Percentiles rank a stretch among this genome's conserved stretches.
Evolutionary conservation across 768 basidiomycete genomes (phyloP).

Genomic region (Tylopilus intermedius): DNA sequence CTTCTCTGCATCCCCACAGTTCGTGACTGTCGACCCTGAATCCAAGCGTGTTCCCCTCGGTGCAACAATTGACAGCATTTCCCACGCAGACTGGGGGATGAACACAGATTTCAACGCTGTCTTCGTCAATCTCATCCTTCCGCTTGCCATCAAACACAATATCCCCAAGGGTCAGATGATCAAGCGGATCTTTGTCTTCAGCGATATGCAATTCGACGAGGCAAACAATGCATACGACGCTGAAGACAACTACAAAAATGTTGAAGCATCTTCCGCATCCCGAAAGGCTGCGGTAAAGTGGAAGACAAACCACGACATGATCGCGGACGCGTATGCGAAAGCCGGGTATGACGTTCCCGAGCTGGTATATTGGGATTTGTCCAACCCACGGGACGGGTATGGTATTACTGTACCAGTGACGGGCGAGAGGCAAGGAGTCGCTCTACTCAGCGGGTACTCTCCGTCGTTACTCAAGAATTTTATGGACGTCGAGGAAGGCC

Average conservation of each 20-base stretch:
- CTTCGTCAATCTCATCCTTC: too few species aligned
- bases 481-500: conserved; percentile 46
- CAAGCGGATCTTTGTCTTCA: too few species aligned
- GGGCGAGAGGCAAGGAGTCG: conserved; percentile 54
- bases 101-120: too few species aligned
- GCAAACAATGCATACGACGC: too few species aligned
- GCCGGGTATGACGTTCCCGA: conserved; percentile 74
- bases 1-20: conserved; percentile 50
- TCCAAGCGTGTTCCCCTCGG: conserved; percentile 26
- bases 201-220: conserved; percentile 31
- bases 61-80: too few species aligned
- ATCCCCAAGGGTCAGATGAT: too few species aligned
- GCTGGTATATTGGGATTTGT: conserved; percentile 70
- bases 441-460: conserved; percentile 67
- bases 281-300: conserved; percentile 27
- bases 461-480: conserved; percentile 68
- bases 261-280: neutral
- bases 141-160: too few species aligned
- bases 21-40: conserved; percentile 30
- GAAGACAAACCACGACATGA: conserved; percentile 59
- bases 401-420: conserved; percentile 42
- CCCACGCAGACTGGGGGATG: too few species aligned
- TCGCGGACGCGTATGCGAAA: conserved; percentile 48
- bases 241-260: neutral
- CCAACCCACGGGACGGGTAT: conserved; percentile 13